Evolutionary conservation across 805 yeast species (phyloP).

Genomic region (Martiniozyma abietophila): DNA sequence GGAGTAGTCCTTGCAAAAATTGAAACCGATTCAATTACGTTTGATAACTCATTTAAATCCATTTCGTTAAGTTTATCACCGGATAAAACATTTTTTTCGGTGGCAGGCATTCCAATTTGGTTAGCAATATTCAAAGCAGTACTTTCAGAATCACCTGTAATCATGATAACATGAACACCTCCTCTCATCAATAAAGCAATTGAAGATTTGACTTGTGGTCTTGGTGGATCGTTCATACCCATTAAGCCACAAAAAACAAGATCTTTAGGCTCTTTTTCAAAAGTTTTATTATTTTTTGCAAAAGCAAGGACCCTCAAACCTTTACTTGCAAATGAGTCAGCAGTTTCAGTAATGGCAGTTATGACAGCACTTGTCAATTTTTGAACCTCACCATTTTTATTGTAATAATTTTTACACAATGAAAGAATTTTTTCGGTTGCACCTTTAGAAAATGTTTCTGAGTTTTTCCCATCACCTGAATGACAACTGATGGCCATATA

Average conservation of each 20-base stretch:
- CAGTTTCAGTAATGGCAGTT: conserved; percentile 42
- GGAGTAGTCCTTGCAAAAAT: conserved; percentile 95
- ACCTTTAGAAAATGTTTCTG: conserved; percentile 73
- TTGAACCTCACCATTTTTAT: conserved; percentile 48
- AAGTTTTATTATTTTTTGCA: conserved; percentile 43
- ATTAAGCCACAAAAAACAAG: conserved; percentile 76
- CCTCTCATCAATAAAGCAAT: conserved; percentile 73
- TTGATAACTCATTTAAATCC: conserved; percentile 62
- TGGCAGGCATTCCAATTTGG: conserved; percentile 75
- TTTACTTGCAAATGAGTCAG: conserved; percentile 60
- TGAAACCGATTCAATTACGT: conserved; percentile 71
- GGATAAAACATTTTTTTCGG: conserved; percentile 64
- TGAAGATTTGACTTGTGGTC: conserved; percentile 73
- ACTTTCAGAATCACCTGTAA: conserved; percentile 87
- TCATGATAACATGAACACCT: conserved; percentile 97
- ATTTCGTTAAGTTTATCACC: conserved; percentile 77
- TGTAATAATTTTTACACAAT: conserved; percentile 50
- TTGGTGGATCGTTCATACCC: conserved; percentile 98
- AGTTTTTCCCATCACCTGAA: conserved; percentile 45
- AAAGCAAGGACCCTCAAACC: conserved; percentile 84
- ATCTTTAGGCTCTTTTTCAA: conserved; percentile 40
- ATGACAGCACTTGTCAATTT: conserved; percentile 46
- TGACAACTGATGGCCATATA: conserved; percentile 79
- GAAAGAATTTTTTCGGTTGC: conserved; percentile 71
- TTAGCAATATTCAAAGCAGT: conserved; percentile 81